A percentile compares a stretch with the other conserved stretches of the same genome.
These are phyloP conservation scores for Fusarium sp. DNA, from an alignment of 2,329 filamentous ascomycete species.

Conservation along the genomic window DNA sequence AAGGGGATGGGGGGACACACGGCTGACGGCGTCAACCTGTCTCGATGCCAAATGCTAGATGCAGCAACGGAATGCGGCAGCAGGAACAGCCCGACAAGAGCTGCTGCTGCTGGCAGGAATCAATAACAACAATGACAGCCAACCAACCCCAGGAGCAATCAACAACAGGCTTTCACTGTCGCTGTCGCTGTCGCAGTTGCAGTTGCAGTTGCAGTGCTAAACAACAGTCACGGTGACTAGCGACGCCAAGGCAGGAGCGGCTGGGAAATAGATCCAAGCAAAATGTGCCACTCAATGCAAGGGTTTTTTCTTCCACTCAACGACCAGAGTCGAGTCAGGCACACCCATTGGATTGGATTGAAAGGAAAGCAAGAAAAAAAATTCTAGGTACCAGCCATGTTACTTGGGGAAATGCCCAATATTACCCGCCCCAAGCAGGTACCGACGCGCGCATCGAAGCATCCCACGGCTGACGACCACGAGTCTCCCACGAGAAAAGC, in stretches of 20 bases:
- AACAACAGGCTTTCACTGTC: too few species aligned
- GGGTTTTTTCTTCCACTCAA: constrained; percentile 21
- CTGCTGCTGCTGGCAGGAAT: background rate
- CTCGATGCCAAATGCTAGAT: constrained; percentile 15
- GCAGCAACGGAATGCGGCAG: constrained; percentile 15
- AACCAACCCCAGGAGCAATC: background rate
- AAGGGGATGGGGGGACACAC: background rate
- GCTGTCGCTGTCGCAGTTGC: background rate
- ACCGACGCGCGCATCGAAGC: constrained; percentile 1
- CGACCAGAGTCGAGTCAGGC: constrained; percentile 23
- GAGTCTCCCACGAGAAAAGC: constrained; percentile 27
- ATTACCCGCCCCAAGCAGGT: constrained; percentile 20
- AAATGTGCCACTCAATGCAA: constrained; percentile 22
- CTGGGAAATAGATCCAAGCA: background rate
- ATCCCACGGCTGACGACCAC: constrained; percentile 7
- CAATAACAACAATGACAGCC: background rate
- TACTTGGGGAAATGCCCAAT: constrained; percentile 16
- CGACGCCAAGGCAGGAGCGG: constrained; percentile 13
- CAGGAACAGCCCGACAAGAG: background rate
- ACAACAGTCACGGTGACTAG: background rate
- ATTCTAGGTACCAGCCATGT: background rate
- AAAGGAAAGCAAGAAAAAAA: background rate
- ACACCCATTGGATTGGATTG: background rate
- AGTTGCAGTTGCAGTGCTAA: background rate
- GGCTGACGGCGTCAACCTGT: constrained; percentile 14